Evolutionary conservation across 2,329 filamentous ascomycete genomes (phyloP).

Genomic region (Thielaviopsis punctulata): DNA sequence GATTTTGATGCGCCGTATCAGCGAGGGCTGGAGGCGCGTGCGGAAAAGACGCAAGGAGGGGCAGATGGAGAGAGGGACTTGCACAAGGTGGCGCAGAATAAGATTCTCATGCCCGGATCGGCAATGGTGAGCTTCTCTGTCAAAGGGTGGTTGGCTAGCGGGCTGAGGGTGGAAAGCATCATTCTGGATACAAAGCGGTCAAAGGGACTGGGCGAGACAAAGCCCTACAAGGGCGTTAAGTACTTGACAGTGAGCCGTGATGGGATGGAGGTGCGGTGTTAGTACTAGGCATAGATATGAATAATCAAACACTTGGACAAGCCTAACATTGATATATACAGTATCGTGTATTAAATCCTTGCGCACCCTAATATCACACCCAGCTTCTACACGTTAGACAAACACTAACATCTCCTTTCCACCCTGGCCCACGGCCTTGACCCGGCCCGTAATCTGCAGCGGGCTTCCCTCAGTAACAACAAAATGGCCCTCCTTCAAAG

Average conservation of each 20-base stretch:
- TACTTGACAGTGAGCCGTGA: slow-evolving; percentile 65
- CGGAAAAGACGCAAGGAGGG: slow-evolving; percentile 12
- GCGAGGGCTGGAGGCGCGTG: neutral
- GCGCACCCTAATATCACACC: no score
- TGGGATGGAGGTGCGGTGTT: slow-evolving; percentile 47
- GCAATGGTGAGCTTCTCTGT: slow-evolving; percentile 56
- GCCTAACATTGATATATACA: neutral
- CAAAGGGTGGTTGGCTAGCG: slow-evolving; percentile 52
- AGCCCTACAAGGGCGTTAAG: slow-evolving; percentile 96
- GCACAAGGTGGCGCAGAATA: slow-evolving; percentile 48
- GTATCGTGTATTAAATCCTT: no score
- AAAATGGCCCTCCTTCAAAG: slow-evolving; percentile 29
- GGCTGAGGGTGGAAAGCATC: slow-evolving; percentile 51
- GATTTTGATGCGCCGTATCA: slow-evolving; percentile 10
- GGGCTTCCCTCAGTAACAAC: slow-evolving; percentile 47
- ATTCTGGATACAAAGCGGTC: slow-evolving; percentile 61
- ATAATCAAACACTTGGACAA: neutral
- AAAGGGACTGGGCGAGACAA: slow-evolving; percentile 71
- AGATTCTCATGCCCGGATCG: slow-evolving; percentile 64
- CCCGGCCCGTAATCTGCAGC: slow-evolving; percentile 37
- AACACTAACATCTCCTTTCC: slow-evolving; percentile 6
- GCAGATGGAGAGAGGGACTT: slow-evolving; percentile 30
- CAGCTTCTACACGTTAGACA: slow-evolving; percentile 1
- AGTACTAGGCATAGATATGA: neutral
- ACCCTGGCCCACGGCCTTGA: slow-evolving; percentile 32